These are phyloP conservation scores for Micractinium conductrix DNA, from an alignment of 139 green algal species.

Conservation along the genomic window DNA sequence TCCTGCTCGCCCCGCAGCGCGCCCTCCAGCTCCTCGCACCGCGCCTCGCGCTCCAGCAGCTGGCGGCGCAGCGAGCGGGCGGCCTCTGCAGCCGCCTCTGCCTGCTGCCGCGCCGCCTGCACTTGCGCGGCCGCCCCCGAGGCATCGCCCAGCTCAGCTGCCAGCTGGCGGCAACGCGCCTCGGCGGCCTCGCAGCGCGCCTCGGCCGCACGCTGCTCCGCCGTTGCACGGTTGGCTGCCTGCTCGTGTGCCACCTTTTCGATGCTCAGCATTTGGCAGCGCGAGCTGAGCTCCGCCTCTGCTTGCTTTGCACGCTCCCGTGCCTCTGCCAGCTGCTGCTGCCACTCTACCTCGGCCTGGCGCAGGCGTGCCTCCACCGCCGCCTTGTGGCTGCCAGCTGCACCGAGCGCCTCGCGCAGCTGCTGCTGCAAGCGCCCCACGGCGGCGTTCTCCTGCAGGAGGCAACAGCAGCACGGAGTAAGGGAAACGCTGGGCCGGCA, in stretches of 20 bases:
- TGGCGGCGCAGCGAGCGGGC: neutral
- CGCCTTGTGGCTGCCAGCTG: neutral
- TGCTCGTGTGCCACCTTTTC: conserved; percentile 17
- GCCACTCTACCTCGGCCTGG: neutral
- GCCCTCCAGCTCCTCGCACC: conserved; percentile 20
- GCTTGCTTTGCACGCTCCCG: neutral
- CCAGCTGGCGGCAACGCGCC: conserved; percentile 14
- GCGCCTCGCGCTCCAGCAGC: conserved; percentile 11
- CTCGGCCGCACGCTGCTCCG: neutral
- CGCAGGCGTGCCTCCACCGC: neutral
- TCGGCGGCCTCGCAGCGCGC: neutral
- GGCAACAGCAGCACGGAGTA: no score
- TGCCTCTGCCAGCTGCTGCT: conserved; percentile 1
- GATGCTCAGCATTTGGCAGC: conserved; percentile 11
- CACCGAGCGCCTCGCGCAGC: neutral
- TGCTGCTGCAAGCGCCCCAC: neutral
- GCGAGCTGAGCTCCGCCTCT: neutral
- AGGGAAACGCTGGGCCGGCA: neutral
- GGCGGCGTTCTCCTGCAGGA: conserved; percentile 13
- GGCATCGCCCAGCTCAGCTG: neutral
- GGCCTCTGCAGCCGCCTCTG: neutral
- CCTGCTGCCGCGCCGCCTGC: neutral
- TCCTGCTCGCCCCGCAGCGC: conserved; percentile 14
- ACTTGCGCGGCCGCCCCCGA: neutral
- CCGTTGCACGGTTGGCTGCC: neutral